Percentiles rank a stretch among this genome's conserved stretches.
These are phyloP conservation scores for Neofusicoccum umdonicola DNA, from an alignment of 2,329 filamentous ascomycete genomes.

Conservation along the genomic window DNA sequence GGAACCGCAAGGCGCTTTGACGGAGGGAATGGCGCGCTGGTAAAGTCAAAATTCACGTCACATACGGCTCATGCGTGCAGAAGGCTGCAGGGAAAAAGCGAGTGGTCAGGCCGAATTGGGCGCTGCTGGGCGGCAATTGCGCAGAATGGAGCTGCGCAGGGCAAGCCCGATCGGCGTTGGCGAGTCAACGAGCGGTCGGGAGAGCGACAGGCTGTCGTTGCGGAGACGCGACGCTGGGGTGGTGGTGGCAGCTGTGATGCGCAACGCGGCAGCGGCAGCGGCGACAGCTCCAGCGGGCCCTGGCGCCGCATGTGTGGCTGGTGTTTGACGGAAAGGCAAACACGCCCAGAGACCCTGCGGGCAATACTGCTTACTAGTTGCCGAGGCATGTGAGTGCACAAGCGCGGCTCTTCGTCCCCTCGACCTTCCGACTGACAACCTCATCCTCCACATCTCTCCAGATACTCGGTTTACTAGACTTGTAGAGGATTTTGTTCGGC, in stretches of 20 bases:
- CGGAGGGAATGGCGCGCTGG: neutral
- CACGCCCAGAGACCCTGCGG: neutral
- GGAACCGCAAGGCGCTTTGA: neutral
- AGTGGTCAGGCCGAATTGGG: neutral
- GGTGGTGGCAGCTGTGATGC: neutral
- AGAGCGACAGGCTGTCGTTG: neutral
- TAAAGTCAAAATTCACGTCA: neutral
- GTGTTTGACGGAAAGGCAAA: conserved; percentile 3
- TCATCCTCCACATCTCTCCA: neutral
- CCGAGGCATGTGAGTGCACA: conserved; percentile 16
- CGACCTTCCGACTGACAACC: neutral
- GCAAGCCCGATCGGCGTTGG: neutral
- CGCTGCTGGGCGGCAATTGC: neutral
- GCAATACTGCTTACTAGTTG: neutral
- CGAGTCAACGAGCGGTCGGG: neutral
- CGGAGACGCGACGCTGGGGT: neutral
- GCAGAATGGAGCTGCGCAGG: neutral
- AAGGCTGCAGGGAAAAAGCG: neutral
- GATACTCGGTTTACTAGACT: no score
- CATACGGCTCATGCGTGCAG: neutral
- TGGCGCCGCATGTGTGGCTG: neutral
- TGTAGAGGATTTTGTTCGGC: neutral
- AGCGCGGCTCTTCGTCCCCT: neutral
- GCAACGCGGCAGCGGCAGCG: neutral
- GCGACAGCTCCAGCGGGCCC: no score